Percentiles rank a stretch among this genome's conserved stretches.
Evolutionary conservation across 305 asterid genomes (phyloP).

Genomic region (Striga hermonthica): DNA sequence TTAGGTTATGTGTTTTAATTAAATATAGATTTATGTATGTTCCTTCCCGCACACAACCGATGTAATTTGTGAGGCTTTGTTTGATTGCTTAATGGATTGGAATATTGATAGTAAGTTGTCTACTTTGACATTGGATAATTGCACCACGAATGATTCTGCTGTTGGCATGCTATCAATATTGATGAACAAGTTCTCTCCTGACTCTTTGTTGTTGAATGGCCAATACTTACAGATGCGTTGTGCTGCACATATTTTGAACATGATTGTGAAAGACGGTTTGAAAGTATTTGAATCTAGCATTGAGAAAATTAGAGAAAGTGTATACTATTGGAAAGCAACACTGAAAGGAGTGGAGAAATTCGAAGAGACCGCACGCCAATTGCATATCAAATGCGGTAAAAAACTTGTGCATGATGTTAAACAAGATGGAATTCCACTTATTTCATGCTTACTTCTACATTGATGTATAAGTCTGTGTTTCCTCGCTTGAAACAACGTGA

Average conservation of each 20-base stretch:
- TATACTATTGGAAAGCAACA: background rate
- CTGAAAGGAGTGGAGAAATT: background rate
- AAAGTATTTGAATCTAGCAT: too few species aligned
- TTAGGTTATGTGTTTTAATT: too few species aligned
- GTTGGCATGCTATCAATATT: background rate
- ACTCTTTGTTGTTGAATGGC: background rate
- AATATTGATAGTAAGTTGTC: background rate
- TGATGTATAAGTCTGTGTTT: background rate
- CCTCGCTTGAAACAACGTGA: slow-evolving; percentile 1
- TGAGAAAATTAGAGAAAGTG: too few species aligned
- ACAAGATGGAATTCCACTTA: slow-evolving; percentile 7
- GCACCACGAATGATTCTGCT: background rate
- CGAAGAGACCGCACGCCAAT: background rate
- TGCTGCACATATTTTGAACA: background rate
- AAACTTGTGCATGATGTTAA: background rate
- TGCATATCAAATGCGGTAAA: background rate
- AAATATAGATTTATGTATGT: background rate
- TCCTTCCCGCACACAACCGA: background rate
- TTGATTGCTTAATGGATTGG: background rate
- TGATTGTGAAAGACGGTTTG: background rate
- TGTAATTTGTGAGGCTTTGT: background rate
- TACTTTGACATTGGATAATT: background rate
- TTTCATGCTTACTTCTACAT: background rate
- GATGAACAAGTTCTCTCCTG: background rate
- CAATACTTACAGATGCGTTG: background rate